A percentile compares a stretch with the other conserved stretches of the same genome.
phyloP scores from a whole-genome alignment of 345 rosid genomes.

The Passiflora organensis region DNA sequence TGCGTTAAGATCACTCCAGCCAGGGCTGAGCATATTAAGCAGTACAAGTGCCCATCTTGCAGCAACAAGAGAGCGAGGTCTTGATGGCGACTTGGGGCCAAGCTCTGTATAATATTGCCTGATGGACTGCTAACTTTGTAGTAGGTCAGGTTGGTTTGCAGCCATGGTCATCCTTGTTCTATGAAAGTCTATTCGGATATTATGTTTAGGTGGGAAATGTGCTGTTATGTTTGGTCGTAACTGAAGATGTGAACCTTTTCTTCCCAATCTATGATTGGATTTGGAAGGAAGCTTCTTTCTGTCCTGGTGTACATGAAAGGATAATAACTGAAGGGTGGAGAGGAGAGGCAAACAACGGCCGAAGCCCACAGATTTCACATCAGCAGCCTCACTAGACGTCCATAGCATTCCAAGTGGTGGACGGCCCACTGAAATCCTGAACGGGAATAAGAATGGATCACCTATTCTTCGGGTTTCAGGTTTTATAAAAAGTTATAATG shows the following conservation, averaged over 20 bases:
- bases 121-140: conserved; percentile 46
- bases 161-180: conserved; percentile 26
- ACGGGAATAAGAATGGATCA: no score
- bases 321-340: not conserved
- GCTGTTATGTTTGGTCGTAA: conserved; percentile 20
- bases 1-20: conserved; percentile 27
- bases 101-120: conserved; percentile 9
- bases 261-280: conserved; percentile 11
- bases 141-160: conserved; percentile 38
- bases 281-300: no score
- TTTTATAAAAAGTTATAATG: conserved; percentile 22
- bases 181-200: conserved; percentile 28
- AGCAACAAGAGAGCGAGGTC: conserved; percentile 25
- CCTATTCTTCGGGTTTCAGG: no score
- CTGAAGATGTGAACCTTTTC: conserved; percentile 24
- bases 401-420: no score
- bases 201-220: conserved; percentile 24
- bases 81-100: not conserved
- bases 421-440: no score
- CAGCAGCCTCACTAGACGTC: no score
- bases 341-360: not conserved
- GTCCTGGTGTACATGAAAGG: no score
- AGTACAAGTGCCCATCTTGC: conserved; percentile 26
- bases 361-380: no score
- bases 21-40: conserved; percentile 28